Percentiles rank a stretch among this genome's conserved stretches.
These are phyloP conservation scores for Cladophialophora psammophila DNA, from an alignment of 2,329 filamentous ascomycete genomes.

Conservation along the genomic window DNA sequence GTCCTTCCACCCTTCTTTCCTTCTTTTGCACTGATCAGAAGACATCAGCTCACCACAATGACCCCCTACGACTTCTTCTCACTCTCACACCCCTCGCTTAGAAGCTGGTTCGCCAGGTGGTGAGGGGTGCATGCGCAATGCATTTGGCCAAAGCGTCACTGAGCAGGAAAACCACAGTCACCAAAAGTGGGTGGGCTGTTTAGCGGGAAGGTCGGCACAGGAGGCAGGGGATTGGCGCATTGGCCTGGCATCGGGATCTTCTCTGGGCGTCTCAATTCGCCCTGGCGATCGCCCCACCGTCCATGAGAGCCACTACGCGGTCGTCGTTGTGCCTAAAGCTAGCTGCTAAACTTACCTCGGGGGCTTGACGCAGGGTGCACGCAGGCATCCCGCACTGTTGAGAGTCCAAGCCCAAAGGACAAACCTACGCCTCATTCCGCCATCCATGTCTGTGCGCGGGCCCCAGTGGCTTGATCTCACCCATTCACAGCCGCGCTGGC, in stretches of 20 bases:
- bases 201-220: conserved; percentile 35
- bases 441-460: conserved; percentile 13
- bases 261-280: conserved; percentile 19
- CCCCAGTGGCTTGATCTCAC: conserved; percentile 9
- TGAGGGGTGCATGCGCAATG: conserved; percentile 18
- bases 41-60: conserved; percentile 3
- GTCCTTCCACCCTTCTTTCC: background rate
- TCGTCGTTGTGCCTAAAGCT: conserved; percentile 10
- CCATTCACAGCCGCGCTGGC: conserved; percentile 21
- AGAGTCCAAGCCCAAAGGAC: conserved; percentile 1
- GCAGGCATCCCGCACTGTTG: conserved; percentile 30
- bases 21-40: conserved; percentile 3
- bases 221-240: conserved; percentile 10
- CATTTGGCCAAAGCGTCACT: conserved; percentile 4
- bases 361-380: background rate
- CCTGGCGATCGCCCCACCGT: conserved; percentile 26
- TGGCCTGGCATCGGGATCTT: conserved; percentile 7
- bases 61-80: conserved; percentile 2
- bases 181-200: conserved; percentile 19
- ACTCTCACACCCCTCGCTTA: conserved; percentile 10
- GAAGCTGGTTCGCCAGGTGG: background rate
- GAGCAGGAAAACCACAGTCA: background rate
- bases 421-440: conserved; percentile 32
- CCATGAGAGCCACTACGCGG: background rate
- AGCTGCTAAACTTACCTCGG: conserved; percentile 12